phyloP scores from a whole-genome alignment of 2,329 filamentous ascomycete genomes.

The Pleurostoma richardsiae region DNA sequence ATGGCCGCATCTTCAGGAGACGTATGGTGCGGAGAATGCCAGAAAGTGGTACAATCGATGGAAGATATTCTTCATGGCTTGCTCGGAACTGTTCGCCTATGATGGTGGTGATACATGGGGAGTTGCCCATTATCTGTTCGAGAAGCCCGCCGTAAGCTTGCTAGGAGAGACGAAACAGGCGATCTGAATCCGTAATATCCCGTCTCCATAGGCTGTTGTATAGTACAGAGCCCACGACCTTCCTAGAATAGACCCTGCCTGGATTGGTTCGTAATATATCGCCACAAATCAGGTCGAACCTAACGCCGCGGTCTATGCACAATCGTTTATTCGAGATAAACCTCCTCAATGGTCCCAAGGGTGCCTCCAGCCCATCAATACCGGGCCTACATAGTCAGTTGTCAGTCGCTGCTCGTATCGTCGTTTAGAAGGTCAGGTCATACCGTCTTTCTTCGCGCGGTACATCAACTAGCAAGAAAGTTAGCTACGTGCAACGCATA shows the following conservation, averaged over 20 bases:
- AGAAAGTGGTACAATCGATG: slow-evolving; percentile 63
- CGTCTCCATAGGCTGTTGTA: neutral
- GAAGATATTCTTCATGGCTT: slow-evolving; percentile 70
- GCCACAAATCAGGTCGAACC: neutral
- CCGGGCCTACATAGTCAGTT: slow-evolving; percentile 48
- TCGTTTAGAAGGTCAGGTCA: slow-evolving; percentile 7
- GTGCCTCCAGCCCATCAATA: slow-evolving; percentile 87
- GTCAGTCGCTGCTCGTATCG: neutral
- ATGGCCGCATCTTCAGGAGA: slow-evolving; percentile 60
- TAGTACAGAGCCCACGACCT: too few relatives aligned
- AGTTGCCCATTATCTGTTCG: slow-evolving; percentile 61
- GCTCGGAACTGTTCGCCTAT: slow-evolving; percentile 64
- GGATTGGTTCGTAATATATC: neutral
- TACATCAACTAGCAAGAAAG: slow-evolving; percentile 75
- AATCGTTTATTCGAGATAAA: slow-evolving; percentile 1
- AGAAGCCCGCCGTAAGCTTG: slow-evolving; percentile 36
- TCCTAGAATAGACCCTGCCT: too few relatives aligned
- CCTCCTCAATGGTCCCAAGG: slow-evolving; percentile 79
- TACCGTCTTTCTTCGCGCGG: slow-evolving; percentile 91
- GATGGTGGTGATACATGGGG: slow-evolving; percentile 64
- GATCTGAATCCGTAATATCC: neutral
- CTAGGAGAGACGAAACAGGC: slow-evolving; percentile 1
- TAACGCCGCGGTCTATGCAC: neutral
- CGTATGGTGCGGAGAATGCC: slow-evolving; percentile 57
- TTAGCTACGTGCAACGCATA: slow-evolving; percentile 11